phyloP scores from a whole-genome alignment of 139 green algal genomes.

The Chlorella sp. region DNA sequence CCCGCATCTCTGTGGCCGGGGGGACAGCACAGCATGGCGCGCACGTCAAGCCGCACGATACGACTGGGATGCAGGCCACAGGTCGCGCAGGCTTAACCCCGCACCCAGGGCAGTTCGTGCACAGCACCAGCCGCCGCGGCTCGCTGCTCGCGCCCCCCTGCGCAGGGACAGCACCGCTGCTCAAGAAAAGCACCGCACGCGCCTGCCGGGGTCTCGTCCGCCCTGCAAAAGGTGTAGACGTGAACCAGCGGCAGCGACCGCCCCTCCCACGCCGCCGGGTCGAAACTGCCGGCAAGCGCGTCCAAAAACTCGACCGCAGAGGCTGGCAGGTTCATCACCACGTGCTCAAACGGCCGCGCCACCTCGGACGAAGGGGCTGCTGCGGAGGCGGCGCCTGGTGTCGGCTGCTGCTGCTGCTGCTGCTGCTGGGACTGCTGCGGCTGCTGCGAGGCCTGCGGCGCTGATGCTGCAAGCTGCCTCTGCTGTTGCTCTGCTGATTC shows the following conservation, averaged over 20 bases:
- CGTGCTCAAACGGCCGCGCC: slow-evolving; percentile 58
- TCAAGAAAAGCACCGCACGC: too few species aligned
- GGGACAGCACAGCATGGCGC: slow-evolving; percentile 2
- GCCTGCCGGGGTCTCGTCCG: slow-evolving; percentile 70
- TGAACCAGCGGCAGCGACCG: slow-evolving; percentile 83
- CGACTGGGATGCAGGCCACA: too few species aligned
- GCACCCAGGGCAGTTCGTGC: too few species aligned
- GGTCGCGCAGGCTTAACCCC: too few species aligned
- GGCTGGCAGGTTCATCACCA: slow-evolving; percentile 95
- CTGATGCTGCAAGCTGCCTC: neutral
- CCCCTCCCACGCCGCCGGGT: slow-evolving; percentile 58
- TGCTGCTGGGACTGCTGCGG: neutral
- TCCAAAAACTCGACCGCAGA: slow-evolving; percentile 90
- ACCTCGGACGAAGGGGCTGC: slow-evolving; percentile 6
- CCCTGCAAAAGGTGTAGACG: slow-evolving; percentile 89
- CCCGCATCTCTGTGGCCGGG: slow-evolving; percentile 51
- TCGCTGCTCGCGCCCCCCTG: too few species aligned
- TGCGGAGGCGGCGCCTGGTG: neutral
- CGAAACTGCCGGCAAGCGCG: slow-evolving; percentile 76
- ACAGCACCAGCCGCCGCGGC: too few species aligned
- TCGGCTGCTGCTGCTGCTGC: neutral
- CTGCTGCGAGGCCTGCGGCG: neutral
- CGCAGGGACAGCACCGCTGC: too few species aligned
- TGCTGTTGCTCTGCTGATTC: neutral
- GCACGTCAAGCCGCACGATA: neutral